These are phyloP conservation scores for Apiotrichum gracile DNA, from an alignment of 1,284 basidiomycete genomes.

Conservation along the genomic window DNA sequence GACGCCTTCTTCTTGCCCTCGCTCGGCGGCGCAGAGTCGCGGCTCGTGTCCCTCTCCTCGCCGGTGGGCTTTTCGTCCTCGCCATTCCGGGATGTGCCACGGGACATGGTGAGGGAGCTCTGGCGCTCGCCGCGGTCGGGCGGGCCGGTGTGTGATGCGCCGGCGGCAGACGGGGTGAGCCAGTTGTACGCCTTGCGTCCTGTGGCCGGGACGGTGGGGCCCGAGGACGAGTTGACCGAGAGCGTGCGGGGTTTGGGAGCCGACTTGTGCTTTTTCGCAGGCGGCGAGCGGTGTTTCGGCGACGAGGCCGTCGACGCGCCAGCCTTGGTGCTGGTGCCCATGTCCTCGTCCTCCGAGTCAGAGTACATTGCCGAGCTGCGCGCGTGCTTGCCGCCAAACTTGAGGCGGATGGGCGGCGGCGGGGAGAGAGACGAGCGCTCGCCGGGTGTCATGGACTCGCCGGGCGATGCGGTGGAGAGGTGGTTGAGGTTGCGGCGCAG, in stretches of 20 bases:
- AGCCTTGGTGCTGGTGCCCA: background rate
- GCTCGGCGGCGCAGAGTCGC: conserved; percentile 6
- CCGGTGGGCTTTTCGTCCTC: conserved; percentile 3
- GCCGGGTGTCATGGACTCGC: background rate
- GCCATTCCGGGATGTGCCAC: background rate
- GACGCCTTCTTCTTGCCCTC: conserved; percentile 22
- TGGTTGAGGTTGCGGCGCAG: conserved; percentile 10
- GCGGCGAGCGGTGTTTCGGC: conserved; percentile 3
- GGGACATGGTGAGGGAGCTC: background rate
- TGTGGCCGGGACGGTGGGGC: conserved; percentile 10
- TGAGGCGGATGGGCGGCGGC: conserved; percentile 35
- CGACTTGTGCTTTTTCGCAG: conserved; percentile 9
- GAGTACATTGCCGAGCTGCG: conserved; percentile 21
- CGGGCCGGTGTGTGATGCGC: conserved; percentile 39
- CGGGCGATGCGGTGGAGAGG: background rate
- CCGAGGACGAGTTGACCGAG: background rate
- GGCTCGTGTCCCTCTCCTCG: background rate
- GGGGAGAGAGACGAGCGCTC: conserved; percentile 28
- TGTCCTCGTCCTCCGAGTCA: conserved; percentile 28
- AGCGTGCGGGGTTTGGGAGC: background rate
- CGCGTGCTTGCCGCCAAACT: conserved; percentile 22
- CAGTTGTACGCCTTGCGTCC: conserved; percentile 41
- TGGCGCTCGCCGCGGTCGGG: conserved; percentile 20
- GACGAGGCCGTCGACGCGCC: background rate
- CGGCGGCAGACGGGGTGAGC: conserved; percentile 32